Conservation (phyloP, 768 basidiomycete genomes). For the Lactarius trivialis region DNA sequence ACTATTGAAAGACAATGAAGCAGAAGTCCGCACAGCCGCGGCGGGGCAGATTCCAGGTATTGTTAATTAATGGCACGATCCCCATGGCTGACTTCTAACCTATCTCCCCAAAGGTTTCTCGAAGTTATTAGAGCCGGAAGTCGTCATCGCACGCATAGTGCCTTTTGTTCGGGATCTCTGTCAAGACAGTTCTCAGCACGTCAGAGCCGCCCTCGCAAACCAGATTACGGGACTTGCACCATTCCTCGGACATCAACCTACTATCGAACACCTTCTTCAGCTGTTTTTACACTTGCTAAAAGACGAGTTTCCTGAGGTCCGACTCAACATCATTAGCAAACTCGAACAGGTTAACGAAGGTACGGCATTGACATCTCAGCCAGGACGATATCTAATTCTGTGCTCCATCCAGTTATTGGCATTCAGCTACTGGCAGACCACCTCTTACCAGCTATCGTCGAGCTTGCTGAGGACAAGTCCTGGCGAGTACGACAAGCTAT, state of each 20-base stretch:
- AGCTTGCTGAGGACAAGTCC: slow-evolving; percentile 98
- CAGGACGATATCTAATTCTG: slow-evolving; percentile 7
- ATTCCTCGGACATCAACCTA: slow-evolving; percentile 85
- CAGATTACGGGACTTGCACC: slow-evolving; percentile 97
- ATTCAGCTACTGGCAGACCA: slow-evolving; percentile 92
- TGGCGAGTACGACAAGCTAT: slow-evolving; percentile 99
- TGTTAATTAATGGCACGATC: slow-evolving; percentile 1
- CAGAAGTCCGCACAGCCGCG: slow-evolving; percentile 94
- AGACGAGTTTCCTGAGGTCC: slow-evolving; percentile 97
- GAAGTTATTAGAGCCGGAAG: slow-evolving; percentile 86
- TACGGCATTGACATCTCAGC: slow-evolving; percentile 29
- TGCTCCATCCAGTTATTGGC: slow-evolving; percentile 70
- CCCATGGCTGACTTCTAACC: slow-evolving; percentile 15
- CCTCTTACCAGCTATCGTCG: slow-evolving; percentile 94
- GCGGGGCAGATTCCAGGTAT: slow-evolving; percentile 94
- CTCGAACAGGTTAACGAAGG: slow-evolving; percentile 92
- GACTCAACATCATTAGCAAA: slow-evolving; percentile 97
- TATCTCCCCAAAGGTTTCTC: slow-evolving; percentile 67
- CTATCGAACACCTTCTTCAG: slow-evolving; percentile 93
- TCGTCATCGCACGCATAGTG: slow-evolving; percentile 86
- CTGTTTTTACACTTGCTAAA: slow-evolving; percentile 94
- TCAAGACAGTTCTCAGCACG: slow-evolving; percentile 92
- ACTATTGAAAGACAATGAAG: slow-evolving; percentile 95
- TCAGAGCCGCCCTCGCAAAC: slow-evolving; percentile 90
- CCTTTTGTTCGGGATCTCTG: slow-evolving; percentile 94